Percentiles rank a stretch among this genome's conserved stretches.
phyloP scores from a whole-genome alignment of 2,329 filamentous ascomycete species.

The Pleochaeta shiraiana region DNA sequence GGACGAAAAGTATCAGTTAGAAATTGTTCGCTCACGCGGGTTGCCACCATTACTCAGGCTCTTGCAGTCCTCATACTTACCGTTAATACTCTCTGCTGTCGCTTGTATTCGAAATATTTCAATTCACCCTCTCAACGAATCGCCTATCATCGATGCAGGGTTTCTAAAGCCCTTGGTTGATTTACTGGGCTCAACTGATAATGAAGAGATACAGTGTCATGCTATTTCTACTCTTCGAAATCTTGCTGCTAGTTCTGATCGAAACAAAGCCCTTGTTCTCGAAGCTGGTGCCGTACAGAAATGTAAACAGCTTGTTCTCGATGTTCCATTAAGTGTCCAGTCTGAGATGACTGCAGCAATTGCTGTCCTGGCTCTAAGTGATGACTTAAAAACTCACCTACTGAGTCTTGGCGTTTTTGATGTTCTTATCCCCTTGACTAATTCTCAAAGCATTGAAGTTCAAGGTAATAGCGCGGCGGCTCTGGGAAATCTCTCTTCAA shows the following conservation, averaged over 20 bases:
- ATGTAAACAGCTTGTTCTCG: slow-evolving; percentile 89
- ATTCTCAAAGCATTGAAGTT: slow-evolving; percentile 90
- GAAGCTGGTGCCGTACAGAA: slow-evolving; percentile 96
- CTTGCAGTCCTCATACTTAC: slow-evolving; percentile 85
- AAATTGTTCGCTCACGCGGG: slow-evolving; percentile 81
- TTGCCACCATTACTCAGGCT: slow-evolving; percentile 70
- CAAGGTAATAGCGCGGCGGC: slow-evolving; percentile 97
- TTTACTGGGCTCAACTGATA: slow-evolving; percentile 81
- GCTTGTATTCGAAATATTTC: slow-evolving; percentile 98
- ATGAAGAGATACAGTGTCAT: slow-evolving; percentile 97
- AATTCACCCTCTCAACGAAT: slow-evolving; percentile 94
- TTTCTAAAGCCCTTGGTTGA: slow-evolving; percentile 90
- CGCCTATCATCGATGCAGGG: slow-evolving; percentile 92
- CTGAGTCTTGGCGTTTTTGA: slow-evolving; percentile 89
- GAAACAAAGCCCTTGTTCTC: slow-evolving; percentile 93
- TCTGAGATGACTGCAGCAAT: slow-evolving; percentile 99
- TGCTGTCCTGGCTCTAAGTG: slow-evolving; percentile 82
- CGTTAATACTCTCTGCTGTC: slow-evolving; percentile 87
- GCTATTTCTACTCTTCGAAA: slow-evolving; percentile 95
- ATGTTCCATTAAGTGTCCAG: slow-evolving; percentile 84
- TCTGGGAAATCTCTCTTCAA: slow-evolving; percentile 86
- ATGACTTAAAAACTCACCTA: slow-evolving; percentile 83
- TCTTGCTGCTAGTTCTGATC: slow-evolving; percentile 85
- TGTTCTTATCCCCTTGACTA: slow-evolving; percentile 83
- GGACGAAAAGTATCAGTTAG: slow-evolving; percentile 95